Evolutionary conservation across 192 early-diverging fungal genomes (phyloP), one percentile per base, ranked within the genome.

Genomic region (Lunasporangiospora selenospora): DNA sequence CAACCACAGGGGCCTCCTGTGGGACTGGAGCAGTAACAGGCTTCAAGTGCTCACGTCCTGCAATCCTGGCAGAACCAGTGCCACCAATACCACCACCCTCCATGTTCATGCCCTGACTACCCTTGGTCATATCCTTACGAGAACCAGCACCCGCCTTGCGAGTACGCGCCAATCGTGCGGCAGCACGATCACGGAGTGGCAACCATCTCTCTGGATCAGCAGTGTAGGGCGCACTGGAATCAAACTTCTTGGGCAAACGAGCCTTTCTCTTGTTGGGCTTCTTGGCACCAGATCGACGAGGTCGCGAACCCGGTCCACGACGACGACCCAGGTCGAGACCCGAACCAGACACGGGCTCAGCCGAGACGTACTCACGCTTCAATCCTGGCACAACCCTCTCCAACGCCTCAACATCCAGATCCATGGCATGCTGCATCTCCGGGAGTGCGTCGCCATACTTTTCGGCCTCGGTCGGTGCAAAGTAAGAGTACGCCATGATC

Each of bases 171-270:
- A 59, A 59, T 40, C 71, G 75, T 41, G 79, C 86, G 6, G 79
- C 70, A 11, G 85, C 76, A 10, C 90, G 66, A 30, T 92, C 89
- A 37, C 81, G 79, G 54, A 87, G 86, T 6, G 89, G 83, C 48
- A 90, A 39, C 90, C 90, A 92, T 39, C 90, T 79, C 50, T 92
- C 88, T 15, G 89, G 88, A 75, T 91, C 88, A 19, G 84, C 81
- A 7, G 66, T 52, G 6, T 56, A 41, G 27, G 32, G 29, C 5
- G 53, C 53, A 24, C 54, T 57, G 6, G 81, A 42, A 70, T 90
- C 85, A 54, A 71, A 84, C 40, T 75, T 79, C 53, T 89, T 88
- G 34, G 87, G 85, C 29, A 86, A 37, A 9, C 82, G 51, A 2
- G 83, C 61, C 69, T 83, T 80, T 43, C 85, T 71, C 67, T 89